Base-by-base conservation (phyloP, 345 rosid genomes). In the Salix koriyanagi region DNA sequence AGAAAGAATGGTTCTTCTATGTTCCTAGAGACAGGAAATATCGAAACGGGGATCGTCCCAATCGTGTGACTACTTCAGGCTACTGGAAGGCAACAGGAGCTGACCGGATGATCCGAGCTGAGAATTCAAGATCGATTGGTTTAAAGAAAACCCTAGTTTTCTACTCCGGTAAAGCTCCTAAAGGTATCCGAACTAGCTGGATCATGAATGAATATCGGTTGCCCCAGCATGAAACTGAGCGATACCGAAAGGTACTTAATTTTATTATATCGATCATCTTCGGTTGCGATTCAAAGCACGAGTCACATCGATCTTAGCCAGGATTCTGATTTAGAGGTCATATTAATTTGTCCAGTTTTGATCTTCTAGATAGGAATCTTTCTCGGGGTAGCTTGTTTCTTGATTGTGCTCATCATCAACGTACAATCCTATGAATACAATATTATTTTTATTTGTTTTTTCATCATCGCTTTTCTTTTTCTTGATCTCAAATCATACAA, bases 41-140 rank as follows among this genome's bases (percentile, higher is more conserved):
- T 60, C 73, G 99, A 70, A 96, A 96, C 79, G 99, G 99, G 6
- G 99, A 96, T 73, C 84, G 99, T 7, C 99, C 99, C 1, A 96
- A 96, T 73, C 89, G 99, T 0, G 99, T 96, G 60, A 96, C 99
- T 0, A 94, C 97, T 41, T 96, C 98, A 0, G 98, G 99, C 2
- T 96, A 96, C 73, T 96, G 99, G 99, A 96, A 96, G 83, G 99
- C 99, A 1, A 96, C 99, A 0, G 99, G 99, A 82, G 99, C 99
- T 8, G 99, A 96, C 83, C 81, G 99, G 78, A 94, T 94, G 98
- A 92, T 96, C 67, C 81, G 91, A 79, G 89, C 82, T 1, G 98
- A 92, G 87, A 91, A 82, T 41, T 86, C 87, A 23, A 85, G 93
- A 50, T 88, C 93, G 0, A 96, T 96, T 52, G 99, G 99, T 21